Base-by-base conservation (phyloP, 768 basidiomycete species). In the Xerocomellus amylosporus region DNA sequence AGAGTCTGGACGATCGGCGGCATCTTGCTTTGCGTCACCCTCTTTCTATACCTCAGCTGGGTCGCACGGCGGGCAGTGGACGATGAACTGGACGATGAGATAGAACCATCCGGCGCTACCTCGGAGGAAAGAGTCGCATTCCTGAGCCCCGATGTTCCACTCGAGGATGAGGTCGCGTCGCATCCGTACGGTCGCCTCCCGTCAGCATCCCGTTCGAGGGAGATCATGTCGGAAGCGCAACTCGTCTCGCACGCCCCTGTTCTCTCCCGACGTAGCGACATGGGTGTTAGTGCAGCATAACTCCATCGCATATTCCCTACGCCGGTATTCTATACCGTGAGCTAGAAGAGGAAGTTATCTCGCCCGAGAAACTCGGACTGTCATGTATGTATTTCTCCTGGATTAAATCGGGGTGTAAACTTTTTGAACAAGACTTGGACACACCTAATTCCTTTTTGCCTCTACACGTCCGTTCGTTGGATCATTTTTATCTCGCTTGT, bases 1-100 rank as follows among this genome's bases (percentile, higher is more conserved):
- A 68, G 71, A 51, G 73, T 82, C 64, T 89, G 80, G 79, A 87
- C 87, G n/a, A 72, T 84, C 45, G 73, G 75, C 36, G 90, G 91
- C 46, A 80, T 92, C 54, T 62, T 75, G 24, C 78, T 94, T 2
- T 92, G 89, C 67, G 62, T 91, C 55, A 80, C 77, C 36, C 84
- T 94, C 60, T 81, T 93, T 58, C 62, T 91, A 46, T 95, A 95
- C 72, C 78, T 95, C 46, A 84, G 87, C 45, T 78, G 82, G 68
- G 83, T 95, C 54, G 92, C 92, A 38, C 86, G 91, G 14, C 78
- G 79, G 49, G 83, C 83, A 2, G 82, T 85, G 24, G 78, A 82
- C 59, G 79, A 80, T 28, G 80, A 81, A 56, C 72, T 81, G 10
- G 77, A 70, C 5, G 79, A 79, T 53, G 79, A 79, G 31, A 63